Evolutionary conservation across 495 filamentous ascomycete genomes (phyloP), one percentile per base, ranked within the genome.

Genomic region (Aspergillus asperescens): DNA sequence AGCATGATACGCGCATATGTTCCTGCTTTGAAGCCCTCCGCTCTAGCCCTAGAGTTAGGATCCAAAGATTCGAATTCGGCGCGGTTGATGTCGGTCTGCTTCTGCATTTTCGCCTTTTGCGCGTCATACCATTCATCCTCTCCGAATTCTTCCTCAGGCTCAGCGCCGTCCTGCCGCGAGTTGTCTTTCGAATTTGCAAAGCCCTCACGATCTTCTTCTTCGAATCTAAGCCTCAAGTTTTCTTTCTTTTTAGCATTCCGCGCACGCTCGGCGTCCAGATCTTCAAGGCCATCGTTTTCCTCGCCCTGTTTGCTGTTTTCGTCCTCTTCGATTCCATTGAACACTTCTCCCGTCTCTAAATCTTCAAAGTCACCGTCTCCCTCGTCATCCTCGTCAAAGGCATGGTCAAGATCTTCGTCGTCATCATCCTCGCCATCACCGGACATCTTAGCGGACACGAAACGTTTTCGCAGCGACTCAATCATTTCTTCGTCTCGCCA

Each of bases 81-180:
- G 55, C 89, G 88, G 72, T 98, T 98, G 77, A 98, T 95, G 51
- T 88, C 83, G 40, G 89, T 75, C 66, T 97, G 94, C 71, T 95
- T 96, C 67, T 96, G 87, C 53, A 97, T 79, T 59, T 86, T 80
- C 20, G 94, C 90, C 66, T 98, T 98, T 62, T 98, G 94, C 20
- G 88, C 78, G 63, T 97, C 91, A 64, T 97, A 97, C 94, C 94
- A 98, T 37, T 97, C 89, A 60, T 98, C 93, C 69, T 97, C 91
- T 27, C 89, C 94, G 60, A 95, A 97, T 62, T 93, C 82, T 40
- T 80, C 77, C 32, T 89, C 78, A 0, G 59, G 62, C 13, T 76
- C 76, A 15, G 77, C 83, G 24, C 73, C 78, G 59, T 83, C 80
- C 45, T 77, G 66, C 37, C 85, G 79, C 18, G 81, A 81, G 37